These are phyloP conservation scores for Zizania palustris DNA, from an alignment of 202 grass and related monocot genomes.

Conservation along the genomic window DNA sequence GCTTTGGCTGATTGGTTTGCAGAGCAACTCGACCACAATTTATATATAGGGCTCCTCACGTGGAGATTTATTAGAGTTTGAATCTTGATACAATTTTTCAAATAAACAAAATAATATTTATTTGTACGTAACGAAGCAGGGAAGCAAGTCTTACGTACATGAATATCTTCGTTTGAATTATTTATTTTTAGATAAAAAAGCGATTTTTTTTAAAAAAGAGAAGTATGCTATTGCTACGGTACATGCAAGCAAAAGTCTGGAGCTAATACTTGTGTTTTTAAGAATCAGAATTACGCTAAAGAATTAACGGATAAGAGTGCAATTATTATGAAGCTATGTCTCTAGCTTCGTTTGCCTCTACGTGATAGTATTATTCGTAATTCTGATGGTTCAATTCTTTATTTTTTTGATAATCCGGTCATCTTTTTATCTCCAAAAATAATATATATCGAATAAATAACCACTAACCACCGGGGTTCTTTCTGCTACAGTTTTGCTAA, in stretches of 20 bases:
- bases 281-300: no score
- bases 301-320: no score
- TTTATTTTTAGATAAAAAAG: background rate
- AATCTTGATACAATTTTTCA: no score
- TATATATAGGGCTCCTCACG: background rate
- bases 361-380: background rate
- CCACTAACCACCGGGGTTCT: no score
- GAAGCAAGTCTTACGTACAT: background rate
- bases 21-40: background rate
- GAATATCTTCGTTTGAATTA: background rate
- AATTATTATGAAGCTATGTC: no score
- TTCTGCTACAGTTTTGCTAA: no score
- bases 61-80: background rate
- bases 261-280: background rate
- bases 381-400: no score
- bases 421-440: no score
- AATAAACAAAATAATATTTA: background rate
- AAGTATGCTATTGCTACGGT: background rate
- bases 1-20: background rate
- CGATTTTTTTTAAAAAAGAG: background rate
- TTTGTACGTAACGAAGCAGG: background rate
- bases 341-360: background rate
- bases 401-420: no score
- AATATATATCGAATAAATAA: no score
- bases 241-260: background rate